These are phyloP conservation scores for Simmondsia chinensis DNA, from an alignment of 148 eudicot genomes.

Conservation along the genomic window DNA sequence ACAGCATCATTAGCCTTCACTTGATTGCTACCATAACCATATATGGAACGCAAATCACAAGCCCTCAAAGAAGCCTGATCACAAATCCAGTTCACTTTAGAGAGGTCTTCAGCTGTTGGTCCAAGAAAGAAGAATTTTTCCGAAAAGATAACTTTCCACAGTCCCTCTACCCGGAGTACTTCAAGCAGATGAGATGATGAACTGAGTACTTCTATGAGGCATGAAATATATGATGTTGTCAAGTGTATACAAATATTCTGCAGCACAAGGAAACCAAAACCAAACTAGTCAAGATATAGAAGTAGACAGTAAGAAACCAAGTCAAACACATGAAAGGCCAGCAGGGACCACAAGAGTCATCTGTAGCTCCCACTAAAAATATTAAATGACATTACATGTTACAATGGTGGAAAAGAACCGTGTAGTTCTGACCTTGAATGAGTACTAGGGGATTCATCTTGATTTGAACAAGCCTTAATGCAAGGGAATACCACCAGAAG, in stretches of 20 bases:
- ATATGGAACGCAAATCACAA: slow-evolving; percentile 14
- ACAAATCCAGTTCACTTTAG: slow-evolving; percentile 24
- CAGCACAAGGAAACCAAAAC: slow-evolving; percentile 8
- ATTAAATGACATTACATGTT: no score
- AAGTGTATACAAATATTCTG: slow-evolving; percentile 61
- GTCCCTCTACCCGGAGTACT: slow-evolving; percentile 65
- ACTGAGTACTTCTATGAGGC: slow-evolving; percentile 56
- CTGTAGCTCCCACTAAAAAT: no score
- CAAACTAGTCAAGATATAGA: neutral
- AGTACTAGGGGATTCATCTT: slow-evolving; percentile 54
- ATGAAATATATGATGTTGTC: slow-evolving; percentile 55
- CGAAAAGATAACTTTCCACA: slow-evolving; percentile 89
- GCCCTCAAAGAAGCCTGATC: slow-evolving; percentile 13
- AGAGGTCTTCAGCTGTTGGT: slow-evolving; percentile 23
- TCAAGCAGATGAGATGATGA: slow-evolving; percentile 58
- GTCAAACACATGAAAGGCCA: neutral
- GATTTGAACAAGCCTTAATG: slow-evolving; percentile 70
- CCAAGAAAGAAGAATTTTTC: slow-evolving; percentile 80
- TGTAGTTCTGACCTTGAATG: slow-evolving; percentile 49
- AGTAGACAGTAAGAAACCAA: slow-evolving; percentile 2
- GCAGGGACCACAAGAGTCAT: slow-evolving; percentile 3
- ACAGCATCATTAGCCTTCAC: slow-evolving; percentile 22
- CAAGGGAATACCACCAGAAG: slow-evolving; percentile 73
- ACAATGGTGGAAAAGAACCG: neutral
- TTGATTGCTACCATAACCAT: slow-evolving; percentile 16